Base-by-base conservation (phyloP, 768 basidiomycete genomes). In the Lactarius pseudohatsudake region DNA sequence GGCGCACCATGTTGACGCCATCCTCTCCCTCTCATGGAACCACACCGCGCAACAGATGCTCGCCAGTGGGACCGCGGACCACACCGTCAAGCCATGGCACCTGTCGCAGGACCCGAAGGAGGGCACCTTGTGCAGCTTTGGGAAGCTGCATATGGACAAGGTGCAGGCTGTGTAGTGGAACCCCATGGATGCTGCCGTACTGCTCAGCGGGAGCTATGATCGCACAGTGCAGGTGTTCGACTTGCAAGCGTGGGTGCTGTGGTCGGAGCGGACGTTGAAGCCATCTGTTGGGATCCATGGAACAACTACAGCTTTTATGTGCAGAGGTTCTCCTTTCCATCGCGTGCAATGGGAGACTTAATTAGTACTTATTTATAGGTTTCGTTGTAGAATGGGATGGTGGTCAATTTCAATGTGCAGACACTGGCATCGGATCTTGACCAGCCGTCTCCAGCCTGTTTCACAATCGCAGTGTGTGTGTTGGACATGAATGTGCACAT, bases 141-240 rank as follows among this genome's bases (percentile, higher is more conserved):
- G 82, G 54, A 81, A 84, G 26, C 26, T 26, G 26, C 26, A 26
- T 26, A 26, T 1, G 26, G 70, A 96, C 76, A 98, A 96, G 79
- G 93, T 99, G 28, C 96, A 98, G 77, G 88, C 92, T 2, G 93
- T 99, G 9, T 90, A 94, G 72, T 99, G 97, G 97, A 97, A 97
- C 75, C 83, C 86, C 41, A 82, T 83, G 62, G 90, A 96, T 69
- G 92, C 95, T 22, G 92, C 89, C 11, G 92, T 96, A 32, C 79
- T 26, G 26, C 26, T 26, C 26, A 26, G 26, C 26, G 26, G 26
- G 26, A 26, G 26, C 26, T 26, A 26, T 74, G 96, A 98, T 78
- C 86, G 95, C 41, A 96, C 92, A 0, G 94, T 98, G 28, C 82
- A 92, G 66, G 90, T 92, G 36, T 98, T 96, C 76, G 97, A 99